Evolutionary conservation across 345 rosid genomes (phyloP).

Genomic region (Salix purpurea): DNA sequence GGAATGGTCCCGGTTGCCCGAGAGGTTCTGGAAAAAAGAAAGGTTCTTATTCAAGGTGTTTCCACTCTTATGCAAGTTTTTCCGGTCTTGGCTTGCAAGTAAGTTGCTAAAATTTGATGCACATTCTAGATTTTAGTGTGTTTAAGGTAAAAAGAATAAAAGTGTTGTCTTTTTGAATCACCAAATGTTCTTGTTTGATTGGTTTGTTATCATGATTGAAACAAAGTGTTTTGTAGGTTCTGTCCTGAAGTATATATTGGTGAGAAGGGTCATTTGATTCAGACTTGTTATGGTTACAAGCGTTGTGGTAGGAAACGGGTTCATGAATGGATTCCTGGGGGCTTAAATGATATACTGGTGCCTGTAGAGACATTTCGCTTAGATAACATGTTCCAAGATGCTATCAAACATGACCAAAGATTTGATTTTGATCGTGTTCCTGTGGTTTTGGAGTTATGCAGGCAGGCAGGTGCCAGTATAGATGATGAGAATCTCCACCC

Average conservation of each 20-base stretch:
- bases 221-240: constrained; percentile 45
- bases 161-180: background rate
- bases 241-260: constrained; percentile 81
- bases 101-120: constrained; percentile 2
- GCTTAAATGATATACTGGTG: constrained; percentile 59
- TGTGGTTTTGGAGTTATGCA: constrained; percentile 76
- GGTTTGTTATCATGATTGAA: background rate
- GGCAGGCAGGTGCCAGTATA: constrained; percentile 71
- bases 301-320: constrained; percentile 52
- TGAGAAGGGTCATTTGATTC: constrained; percentile 76
- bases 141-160: background rate
- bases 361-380: constrained; percentile 70
- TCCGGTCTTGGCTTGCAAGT: constrained; percentile 78
- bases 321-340: constrained; percentile 80
- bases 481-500: constrained; percentile 23
- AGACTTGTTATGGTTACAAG: constrained; percentile 67
- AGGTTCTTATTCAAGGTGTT: constrained; percentile 48
- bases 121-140: background rate
- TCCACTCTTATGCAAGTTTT: constrained; percentile 49
- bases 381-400: constrained; percentile 49
- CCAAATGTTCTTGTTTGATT: background rate
- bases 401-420: constrained; percentile 62
- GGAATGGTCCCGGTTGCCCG: constrained; percentile 62
- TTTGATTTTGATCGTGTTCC: constrained; percentile 77
- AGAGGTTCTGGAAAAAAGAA: constrained; percentile 57